phyloP scores from a whole-genome alignment of 2,329 filamentous ascomycete species.

The Clonostachys rhizophaga region DNA sequence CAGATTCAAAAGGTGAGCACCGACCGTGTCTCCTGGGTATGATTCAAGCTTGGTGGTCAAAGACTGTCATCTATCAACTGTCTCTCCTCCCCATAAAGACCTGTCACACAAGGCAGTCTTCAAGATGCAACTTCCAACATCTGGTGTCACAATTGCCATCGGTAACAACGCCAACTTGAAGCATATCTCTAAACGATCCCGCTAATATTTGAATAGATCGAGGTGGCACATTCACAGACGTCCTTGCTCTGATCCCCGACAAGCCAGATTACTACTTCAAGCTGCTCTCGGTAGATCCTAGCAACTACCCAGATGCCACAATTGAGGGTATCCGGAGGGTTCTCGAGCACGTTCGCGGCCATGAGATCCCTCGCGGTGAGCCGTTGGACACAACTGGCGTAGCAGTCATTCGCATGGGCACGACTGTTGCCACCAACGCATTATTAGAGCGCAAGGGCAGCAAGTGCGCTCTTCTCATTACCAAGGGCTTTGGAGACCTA shows the following conservation, averaged over 20 bases:
- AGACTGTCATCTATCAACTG: too few relatives aligned
- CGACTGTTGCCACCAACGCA: slow-evolving; percentile 65
- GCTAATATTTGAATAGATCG: slow-evolving; percentile 31
- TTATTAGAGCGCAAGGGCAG: slow-evolving; percentile 62
- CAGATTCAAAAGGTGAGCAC: too few relatives aligned
- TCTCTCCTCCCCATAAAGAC: too few relatives aligned
- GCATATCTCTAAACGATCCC: slow-evolving; percentile 1
- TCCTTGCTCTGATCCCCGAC: slow-evolving; percentile 54
- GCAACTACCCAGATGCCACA: slow-evolving; percentile 64
- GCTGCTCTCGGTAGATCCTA: slow-evolving; percentile 61
- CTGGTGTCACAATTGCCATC: background rate
- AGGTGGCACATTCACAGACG: slow-evolving; percentile 64
- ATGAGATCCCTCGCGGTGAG: slow-evolving; percentile 55
- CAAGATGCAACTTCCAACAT: background rate
- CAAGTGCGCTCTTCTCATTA: slow-evolving; percentile 59
- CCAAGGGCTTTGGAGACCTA: slow-evolving; percentile 47
- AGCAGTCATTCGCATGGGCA: slow-evolving; percentile 58
- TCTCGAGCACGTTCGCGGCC: slow-evolving; percentile 40
- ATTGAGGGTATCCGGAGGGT: slow-evolving; percentile 52
- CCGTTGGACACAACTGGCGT: slow-evolving; percentile 38
- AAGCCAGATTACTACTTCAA: slow-evolving; percentile 65
- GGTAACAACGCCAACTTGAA: slow-evolving; percentile 3
- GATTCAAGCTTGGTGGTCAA: too few relatives aligned
- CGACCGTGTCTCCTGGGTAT: too few relatives aligned
- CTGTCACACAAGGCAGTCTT: background rate